Conservation (phyloP, 768 basidiomycete genomes). For the Leccinum subgranulosum region DNA sequence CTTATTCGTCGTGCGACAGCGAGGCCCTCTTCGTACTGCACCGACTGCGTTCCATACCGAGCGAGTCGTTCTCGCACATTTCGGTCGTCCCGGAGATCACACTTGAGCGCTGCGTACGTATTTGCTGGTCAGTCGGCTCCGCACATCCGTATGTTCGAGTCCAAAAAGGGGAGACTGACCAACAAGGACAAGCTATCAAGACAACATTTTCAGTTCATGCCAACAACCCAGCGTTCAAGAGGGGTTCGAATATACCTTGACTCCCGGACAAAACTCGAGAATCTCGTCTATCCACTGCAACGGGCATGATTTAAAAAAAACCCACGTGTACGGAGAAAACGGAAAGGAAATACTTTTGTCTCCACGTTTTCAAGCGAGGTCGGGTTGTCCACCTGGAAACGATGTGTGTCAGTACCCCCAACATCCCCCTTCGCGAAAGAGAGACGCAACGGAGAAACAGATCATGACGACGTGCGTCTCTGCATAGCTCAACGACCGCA, state of each 20-base stretch:
- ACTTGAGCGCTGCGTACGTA: conserved; percentile 73
- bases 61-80: conserved; percentile 68
- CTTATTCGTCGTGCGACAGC: conserved; percentile 87
- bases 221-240: not conserved
- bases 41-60: conserved; percentile 64
- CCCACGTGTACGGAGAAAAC: not conserved
- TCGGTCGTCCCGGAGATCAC: conserved; percentile 88
- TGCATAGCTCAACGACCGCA: conserved; percentile 92
- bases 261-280: conserved; percentile 89
- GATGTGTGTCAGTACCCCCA: not conserved
- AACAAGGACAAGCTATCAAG: conserved; percentile 73
- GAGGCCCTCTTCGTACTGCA: conserved; percentile 92
- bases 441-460: conserved; percentile 78
- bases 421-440: not conserved
- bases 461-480: conserved; percentile 97
- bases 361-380: conserved; percentile 96
- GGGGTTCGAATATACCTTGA: conserved; percentile 57
- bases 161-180: conserved; percentile 50
- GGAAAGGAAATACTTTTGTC: conserved; percentile 56
- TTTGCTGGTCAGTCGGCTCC: conserved; percentile 11
- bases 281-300: conserved; percentile 91
- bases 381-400: conserved; percentile 82
- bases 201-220: conserved; percentile 3
- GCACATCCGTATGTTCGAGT: not conserved
- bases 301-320: not conserved